Percentiles rank a stretch among this genome's conserved stretches.
phyloP scores from a whole-genome alignment of 306 rosid genomes.

The Castanea sativa region DNA sequence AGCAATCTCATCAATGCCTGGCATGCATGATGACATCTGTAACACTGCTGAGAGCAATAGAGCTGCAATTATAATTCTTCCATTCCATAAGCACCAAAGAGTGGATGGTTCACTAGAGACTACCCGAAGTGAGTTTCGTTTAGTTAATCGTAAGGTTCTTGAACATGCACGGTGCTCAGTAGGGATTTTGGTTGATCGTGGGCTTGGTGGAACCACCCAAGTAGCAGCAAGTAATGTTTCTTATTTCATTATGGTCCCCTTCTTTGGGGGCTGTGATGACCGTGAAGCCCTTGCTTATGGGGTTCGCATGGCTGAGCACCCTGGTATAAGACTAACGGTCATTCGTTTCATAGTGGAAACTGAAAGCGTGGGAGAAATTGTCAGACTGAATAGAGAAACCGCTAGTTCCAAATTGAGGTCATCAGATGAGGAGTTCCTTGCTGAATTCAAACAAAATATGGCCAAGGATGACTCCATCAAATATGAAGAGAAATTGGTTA shows the following conservation, averaged over 20 bases:
- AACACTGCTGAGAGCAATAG: slow-evolving; percentile 61
- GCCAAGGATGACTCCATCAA: slow-evolving; percentile 38
- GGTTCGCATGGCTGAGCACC: slow-evolving; percentile 76
- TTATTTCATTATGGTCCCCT: slow-evolving; percentile 46
- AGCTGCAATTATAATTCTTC: slow-evolving; percentile 69
- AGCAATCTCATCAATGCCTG: slow-evolving; percentile 64
- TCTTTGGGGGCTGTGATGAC: slow-evolving; percentile 91
- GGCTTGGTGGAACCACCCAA: slow-evolving; percentile 76
- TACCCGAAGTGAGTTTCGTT: slow-evolving; percentile 49
- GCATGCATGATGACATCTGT: slow-evolving; percentile 81
- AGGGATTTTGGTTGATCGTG: slow-evolving; percentile 80
- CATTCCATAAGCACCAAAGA: slow-evolving; percentile 84
- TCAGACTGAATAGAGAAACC: slow-evolving; percentile 30
- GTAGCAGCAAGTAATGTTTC: slow-evolving; percentile 74
- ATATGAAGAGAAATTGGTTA: slow-evolving; percentile 43
- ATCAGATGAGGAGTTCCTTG: slow-evolving; percentile 46
- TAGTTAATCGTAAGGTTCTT: slow-evolving; percentile 66
- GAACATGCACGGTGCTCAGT: slow-evolving; percentile 80
- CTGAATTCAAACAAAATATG: slow-evolving; percentile 34
- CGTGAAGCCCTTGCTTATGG: slow-evolving; percentile 81
- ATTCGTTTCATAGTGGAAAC: slow-evolving; percentile 49
- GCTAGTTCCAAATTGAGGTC: slow-evolving; percentile 21
- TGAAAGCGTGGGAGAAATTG: slow-evolving; percentile 27
- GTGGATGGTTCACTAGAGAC: slow-evolving; percentile 63
- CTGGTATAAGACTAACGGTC: slow-evolving; percentile 64